Base-by-base conservation (phyloP, 1,139 yeast species). In the Kurtzmaniella natalensis region DNA sequence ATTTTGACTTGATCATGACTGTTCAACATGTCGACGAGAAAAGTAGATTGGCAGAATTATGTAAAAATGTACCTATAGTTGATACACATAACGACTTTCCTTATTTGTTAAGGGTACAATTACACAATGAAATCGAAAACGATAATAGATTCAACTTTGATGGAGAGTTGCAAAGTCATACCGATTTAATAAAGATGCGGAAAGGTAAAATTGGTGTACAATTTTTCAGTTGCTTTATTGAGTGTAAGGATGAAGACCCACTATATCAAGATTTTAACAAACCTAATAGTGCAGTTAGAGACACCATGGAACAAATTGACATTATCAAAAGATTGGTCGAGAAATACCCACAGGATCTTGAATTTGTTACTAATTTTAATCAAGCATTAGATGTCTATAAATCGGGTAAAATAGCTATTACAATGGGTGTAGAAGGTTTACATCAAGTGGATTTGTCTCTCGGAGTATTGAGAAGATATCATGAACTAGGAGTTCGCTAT, bases 31-130 rank as follows among this genome's bases (percentile, higher is more conserved):
- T n/a, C n/a, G n/a, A n/a, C n/a, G n/a, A n/a, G n/a, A n/a, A n/a
- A n/a, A n/a, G n/a, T n/a, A 23, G 26, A 11, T 23, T 23, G 26
- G 26, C 11, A 13, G 26, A 13, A 23, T 11, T 23, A 11, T 5
- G 5, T 5, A 23, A 23, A 23, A 11, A 3, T 11, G 30, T 41
- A 5, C 76, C 76, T 2, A 51, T 71, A 3, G 60, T 66, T 2
- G 77, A 71, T 41, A 66, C 74, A 1, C 77, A 71, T 39, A 70
- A 70, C 38, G 76, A 71, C 39, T 67, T 71, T 40, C 75, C 76
- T 1, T 70, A 66, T 35, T 44, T 59, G 6, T 40, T 70, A 24
- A 50, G 76, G 34, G 51, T 51, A 16, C 72, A 69, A 32, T 52
- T 68, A 10, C 72, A 67, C 41, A 61, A 70, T 40, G 70, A 69